A percentile compares a stretch with the other conserved stretches of the same genome.
These are phyloP conservation scores for Mycena amicta DNA, from an alignment of 768 basidiomycete species.

Conservation along the genomic window DNA sequence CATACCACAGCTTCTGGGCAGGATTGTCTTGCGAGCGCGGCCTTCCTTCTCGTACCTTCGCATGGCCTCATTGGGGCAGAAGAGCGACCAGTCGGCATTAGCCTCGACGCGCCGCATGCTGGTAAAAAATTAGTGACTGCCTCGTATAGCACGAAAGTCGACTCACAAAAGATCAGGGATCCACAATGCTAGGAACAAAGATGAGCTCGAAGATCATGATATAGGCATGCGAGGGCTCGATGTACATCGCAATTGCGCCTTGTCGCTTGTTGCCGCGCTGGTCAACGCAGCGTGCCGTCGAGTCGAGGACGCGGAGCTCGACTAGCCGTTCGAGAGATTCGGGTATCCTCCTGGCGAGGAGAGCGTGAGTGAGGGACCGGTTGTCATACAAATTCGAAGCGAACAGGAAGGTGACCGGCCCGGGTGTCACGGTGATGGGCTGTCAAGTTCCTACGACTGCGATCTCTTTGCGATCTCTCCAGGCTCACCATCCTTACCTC, in stretches of 20 bases:
- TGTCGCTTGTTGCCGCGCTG: conserved; percentile 99
- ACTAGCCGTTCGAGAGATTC: conserved; percentile 99
- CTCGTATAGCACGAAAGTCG: not conserved
- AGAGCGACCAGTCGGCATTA: conserved; percentile 90
- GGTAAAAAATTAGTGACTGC: not conserved
- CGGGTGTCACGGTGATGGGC: too few species aligned
- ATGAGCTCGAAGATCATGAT: conserved; percentile 98
- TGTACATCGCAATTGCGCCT: conserved; percentile 97
- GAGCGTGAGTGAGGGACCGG: too few species aligned
- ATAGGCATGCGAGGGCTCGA: conserved; percentile 99
- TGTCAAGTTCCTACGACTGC: too few species aligned
- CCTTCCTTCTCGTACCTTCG: conserved; percentile 90
- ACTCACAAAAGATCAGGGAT: conserved; percentile 93
- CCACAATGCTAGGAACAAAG: conserved; percentile 96
- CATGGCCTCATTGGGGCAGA: conserved; percentile 97
- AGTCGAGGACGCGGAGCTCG: conserved; percentile 97
- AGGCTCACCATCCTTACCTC: too few species aligned
- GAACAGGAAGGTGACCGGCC: too few species aligned
- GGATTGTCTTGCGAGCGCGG: conserved; percentile 76
- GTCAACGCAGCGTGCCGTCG: conserved; percentile 97
- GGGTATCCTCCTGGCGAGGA: too few species aligned
- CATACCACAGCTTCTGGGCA: conserved; percentile 99
- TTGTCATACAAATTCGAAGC: too few species aligned
- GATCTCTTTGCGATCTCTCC: too few species aligned
- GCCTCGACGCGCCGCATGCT: conserved; percentile 97